These are phyloP conservation scores for Diospyros lotus DNA, from an alignment of 148 eudicot species.

Conservation along the genomic window DNA sequence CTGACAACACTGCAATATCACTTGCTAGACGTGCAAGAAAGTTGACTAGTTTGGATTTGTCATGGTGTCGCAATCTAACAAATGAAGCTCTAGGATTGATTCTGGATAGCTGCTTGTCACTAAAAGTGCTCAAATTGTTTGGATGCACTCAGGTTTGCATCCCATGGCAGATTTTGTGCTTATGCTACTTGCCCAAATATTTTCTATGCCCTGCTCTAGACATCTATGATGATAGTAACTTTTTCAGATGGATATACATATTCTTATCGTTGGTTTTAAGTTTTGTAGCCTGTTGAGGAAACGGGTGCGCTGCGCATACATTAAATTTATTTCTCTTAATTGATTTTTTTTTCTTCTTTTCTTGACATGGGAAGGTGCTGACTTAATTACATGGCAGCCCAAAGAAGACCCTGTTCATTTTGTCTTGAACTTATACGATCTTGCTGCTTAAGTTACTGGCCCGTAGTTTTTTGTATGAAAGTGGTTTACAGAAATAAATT, in stretches of 20 bases:
- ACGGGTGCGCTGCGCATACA: background rate
- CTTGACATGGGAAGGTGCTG: background rate
- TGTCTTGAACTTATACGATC: too few species aligned
- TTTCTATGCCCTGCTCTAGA: background rate
- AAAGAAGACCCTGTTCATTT: too few species aligned
- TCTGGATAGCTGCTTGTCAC: constrained; percentile 69
- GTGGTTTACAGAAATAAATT: too few species aligned
- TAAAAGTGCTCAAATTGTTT: constrained; percentile 69
- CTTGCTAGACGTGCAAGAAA: constrained; percentile 58
- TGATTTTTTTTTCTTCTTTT: background rate
- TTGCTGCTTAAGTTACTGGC: too few species aligned
- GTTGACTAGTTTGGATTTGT: constrained; percentile 64
- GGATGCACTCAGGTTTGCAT: constrained; percentile 80
- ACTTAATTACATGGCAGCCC: too few species aligned
- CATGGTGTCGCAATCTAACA: constrained; percentile 83
- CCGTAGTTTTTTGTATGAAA: too few species aligned
- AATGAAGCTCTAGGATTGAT: constrained; percentile 77
- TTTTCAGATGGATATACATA: background rate
- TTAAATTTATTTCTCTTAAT: background rate
- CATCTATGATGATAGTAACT: background rate
- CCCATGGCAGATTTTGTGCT: background rate
- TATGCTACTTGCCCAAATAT: background rate
- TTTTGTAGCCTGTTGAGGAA: background rate
- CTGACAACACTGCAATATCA: constrained; percentile 62
- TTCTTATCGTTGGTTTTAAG: background rate